Evolutionary conservation across 2,329 filamentous ascomycete genomes (phyloP).

Genomic region (Colletotrichum agaves): DNA sequence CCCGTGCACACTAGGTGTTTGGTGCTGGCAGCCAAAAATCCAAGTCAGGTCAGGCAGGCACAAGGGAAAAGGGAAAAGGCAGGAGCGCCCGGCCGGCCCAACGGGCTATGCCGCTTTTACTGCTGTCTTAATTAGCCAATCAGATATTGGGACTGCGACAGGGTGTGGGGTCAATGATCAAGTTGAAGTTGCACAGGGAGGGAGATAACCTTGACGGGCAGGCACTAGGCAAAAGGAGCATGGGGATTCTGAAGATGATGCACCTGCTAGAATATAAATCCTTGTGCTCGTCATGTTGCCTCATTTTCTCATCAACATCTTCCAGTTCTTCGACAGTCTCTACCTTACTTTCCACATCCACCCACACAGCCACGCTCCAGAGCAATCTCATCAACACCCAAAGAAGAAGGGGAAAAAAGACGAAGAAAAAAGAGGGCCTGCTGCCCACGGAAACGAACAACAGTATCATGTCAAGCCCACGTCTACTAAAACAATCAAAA

Average conservation of each 20-base stretch:
- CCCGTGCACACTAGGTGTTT: slow-evolving; percentile 24
- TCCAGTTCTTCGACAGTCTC: no score
- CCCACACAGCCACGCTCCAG: no score
- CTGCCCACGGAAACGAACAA: no score
- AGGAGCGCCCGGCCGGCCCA: slow-evolving; percentile 5
- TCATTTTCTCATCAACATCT: no score
- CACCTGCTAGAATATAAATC: not conserved
- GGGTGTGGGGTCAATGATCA: not conserved
- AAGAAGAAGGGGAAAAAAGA: no score
- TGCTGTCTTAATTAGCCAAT: no score
- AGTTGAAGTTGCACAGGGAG: not conserved
- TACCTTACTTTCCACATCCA: not conserved
- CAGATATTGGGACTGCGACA: not conserved
- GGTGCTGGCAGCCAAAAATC: not conserved
- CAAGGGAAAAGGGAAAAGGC: slow-evolving; percentile 4
- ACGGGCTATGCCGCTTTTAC: slow-evolving; percentile 22
- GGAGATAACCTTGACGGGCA: not conserved
- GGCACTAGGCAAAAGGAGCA: not conserved
- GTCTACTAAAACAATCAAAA: not conserved
- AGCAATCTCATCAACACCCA: not conserved
- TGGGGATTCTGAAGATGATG: not conserved
- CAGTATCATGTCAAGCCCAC: no score
- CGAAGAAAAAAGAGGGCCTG: no score
- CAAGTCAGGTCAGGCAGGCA: not conserved
- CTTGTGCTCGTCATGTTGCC: not conserved